phyloP scores from a whole-genome alignment of 495 filamentous ascomycete species.

The Pyrenula massariospora region DNA sequence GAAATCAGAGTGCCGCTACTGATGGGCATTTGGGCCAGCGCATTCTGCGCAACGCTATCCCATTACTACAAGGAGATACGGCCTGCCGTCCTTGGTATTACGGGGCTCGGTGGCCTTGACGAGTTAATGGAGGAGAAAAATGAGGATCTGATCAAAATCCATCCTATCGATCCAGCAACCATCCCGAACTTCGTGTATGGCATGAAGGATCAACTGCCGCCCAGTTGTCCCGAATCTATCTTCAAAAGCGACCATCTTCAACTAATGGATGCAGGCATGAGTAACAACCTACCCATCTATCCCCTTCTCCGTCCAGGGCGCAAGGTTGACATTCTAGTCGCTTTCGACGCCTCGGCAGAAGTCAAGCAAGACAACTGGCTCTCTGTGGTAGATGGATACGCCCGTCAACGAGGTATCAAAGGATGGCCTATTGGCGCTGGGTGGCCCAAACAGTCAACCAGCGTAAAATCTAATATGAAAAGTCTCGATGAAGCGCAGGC shows the following conservation, averaged over 20 bases:
- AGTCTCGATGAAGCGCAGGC: slow-evolving; percentile 60
- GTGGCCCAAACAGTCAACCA: slow-evolving; percentile 57
- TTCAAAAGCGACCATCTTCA: slow-evolving; percentile 59
- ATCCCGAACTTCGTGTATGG: slow-evolving; percentile 81
- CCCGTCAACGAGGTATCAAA: slow-evolving; percentile 72
- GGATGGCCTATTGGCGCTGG: slow-evolving; percentile 89
- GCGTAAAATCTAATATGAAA: slow-evolving; percentile 37
- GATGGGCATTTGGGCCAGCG: slow-evolving; percentile 88
- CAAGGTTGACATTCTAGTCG: slow-evolving; percentile 81
- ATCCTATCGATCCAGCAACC: slow-evolving; percentile 79
- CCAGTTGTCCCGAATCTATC: slow-evolving; percentile 62
- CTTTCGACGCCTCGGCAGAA: slow-evolving; percentile 78
- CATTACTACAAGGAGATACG: slow-evolving; percentile 93
- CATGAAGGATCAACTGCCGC: slow-evolving; percentile 62
- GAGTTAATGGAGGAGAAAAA: slow-evolving; percentile 73
- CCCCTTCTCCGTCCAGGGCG: slow-evolving; percentile 79
- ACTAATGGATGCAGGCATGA: slow-evolving; percentile 97
- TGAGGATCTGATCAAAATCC: slow-evolving; percentile 73
- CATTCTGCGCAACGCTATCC: slow-evolving; percentile 87
- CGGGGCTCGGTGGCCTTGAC: slow-evolving; percentile 69
- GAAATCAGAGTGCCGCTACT: slow-evolving; percentile 71
- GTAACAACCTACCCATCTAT: slow-evolving; percentile 92
- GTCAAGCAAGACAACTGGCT: slow-evolving; percentile 88
- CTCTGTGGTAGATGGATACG: slow-evolving; percentile 83
- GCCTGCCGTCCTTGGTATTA: slow-evolving; percentile 60